Evolutionary conservation across 2,329 filamentous ascomycete genomes (phyloP).

Genomic region (Neurospora sp.): DNA sequence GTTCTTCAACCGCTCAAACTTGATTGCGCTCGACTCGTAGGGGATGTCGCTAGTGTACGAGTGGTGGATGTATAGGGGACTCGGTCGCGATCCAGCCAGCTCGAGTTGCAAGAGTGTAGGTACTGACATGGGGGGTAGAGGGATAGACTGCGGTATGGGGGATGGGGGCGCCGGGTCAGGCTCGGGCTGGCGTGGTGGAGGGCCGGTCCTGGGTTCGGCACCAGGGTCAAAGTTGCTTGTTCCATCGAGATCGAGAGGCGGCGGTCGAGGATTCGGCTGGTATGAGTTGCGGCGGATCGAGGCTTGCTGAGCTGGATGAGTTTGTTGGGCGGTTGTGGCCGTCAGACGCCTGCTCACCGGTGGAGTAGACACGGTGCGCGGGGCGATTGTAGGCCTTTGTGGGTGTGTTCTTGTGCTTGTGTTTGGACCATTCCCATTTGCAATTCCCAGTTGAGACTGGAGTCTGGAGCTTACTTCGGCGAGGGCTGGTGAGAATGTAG

Average conservation of each 20-base stretch:
- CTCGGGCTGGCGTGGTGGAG: slow-evolving; percentile 14
- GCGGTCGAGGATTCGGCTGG: slow-evolving; percentile 33
- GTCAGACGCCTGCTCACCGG: slow-evolving; percentile 32
- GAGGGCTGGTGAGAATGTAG: slow-evolving; percentile 27
- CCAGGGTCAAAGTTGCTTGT: slow-evolving; percentile 17
- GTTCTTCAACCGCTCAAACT: slow-evolving; percentile 84
- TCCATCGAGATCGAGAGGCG: slow-evolving; percentile 34
- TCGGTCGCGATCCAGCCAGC: slow-evolving; percentile 51
- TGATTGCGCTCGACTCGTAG: slow-evolving; percentile 87
- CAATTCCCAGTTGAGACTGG: slow-evolving; percentile 23
- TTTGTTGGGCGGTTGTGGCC: slow-evolving; percentile 12
- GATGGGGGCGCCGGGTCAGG: slow-evolving; percentile 29
- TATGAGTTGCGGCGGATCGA: slow-evolving; percentile 41
- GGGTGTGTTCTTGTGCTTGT: slow-evolving; percentile 22
- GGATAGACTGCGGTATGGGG: slow-evolving; percentile 45
- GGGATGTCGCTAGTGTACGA: slow-evolving; percentile 50
- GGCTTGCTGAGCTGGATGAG: slow-evolving; percentile 21
- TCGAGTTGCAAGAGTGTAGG: slow-evolving; percentile 57
- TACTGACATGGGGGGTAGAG: slow-evolving; percentile 56
- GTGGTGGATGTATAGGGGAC: slow-evolving; percentile 56
- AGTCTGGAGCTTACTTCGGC: slow-evolving; percentile 26
- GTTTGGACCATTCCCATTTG: slow-evolving; percentile 19
- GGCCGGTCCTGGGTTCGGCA: slow-evolving; percentile 11
- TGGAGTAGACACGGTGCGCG: slow-evolving; percentile 42
- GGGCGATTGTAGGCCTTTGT: slow-evolving; percentile 16